These are phyloP conservation scores for Penicillium sp. DNA, from an alignment of 2,329 filamentous ascomycete species.

Conservation along the genomic window DNA sequence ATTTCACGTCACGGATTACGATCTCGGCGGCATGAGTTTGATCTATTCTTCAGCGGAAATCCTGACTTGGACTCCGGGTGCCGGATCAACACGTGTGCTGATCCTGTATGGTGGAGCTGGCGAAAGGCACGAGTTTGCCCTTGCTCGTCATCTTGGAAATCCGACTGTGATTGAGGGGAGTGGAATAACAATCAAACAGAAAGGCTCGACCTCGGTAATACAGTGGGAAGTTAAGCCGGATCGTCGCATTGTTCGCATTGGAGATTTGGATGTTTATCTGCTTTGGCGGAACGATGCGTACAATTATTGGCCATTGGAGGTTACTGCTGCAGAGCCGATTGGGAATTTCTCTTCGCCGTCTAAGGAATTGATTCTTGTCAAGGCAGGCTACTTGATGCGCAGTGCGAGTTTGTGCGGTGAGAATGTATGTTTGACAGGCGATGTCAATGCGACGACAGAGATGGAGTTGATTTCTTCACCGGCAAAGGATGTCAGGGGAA, in stretches of 20 bases:
- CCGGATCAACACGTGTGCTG: constrained; percentile 19
- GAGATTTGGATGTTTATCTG: constrained; percentile 25
- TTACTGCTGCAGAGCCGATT: constrained; percentile 19
- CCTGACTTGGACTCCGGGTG: constrained; percentile 26
- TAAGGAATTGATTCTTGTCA: constrained; percentile 24
- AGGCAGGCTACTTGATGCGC: constrained; percentile 31
- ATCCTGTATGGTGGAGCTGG: constrained; percentile 30
- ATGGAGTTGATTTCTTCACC: constrained; percentile 18
- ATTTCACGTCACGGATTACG: constrained; percentile 31
- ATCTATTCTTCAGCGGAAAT: constrained; percentile 33
- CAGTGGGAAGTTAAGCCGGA: constrained; percentile 12
- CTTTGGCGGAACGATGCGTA: constrained; percentile 33
- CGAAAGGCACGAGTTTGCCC: constrained; percentile 30
- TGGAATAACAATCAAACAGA: neutral
- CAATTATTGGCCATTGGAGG: constrained; percentile 31
- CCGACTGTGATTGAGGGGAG: constrained; percentile 10
- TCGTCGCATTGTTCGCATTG: constrained; percentile 21
- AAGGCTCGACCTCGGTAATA: constrained; percentile 7
- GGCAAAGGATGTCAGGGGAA: neutral
- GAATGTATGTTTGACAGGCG: constrained; percentile 6
- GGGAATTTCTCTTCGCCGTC: constrained; percentile 23
- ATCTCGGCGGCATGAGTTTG: constrained; percentile 23
- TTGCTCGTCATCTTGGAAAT: constrained; percentile 16
- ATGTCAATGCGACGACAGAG: constrained; percentile 17
- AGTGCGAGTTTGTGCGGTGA: constrained; percentile 1